Evolutionary conservation across 768 basidiomycete species (phyloP).

Genomic region (Termitomyces titanicus): DNA sequence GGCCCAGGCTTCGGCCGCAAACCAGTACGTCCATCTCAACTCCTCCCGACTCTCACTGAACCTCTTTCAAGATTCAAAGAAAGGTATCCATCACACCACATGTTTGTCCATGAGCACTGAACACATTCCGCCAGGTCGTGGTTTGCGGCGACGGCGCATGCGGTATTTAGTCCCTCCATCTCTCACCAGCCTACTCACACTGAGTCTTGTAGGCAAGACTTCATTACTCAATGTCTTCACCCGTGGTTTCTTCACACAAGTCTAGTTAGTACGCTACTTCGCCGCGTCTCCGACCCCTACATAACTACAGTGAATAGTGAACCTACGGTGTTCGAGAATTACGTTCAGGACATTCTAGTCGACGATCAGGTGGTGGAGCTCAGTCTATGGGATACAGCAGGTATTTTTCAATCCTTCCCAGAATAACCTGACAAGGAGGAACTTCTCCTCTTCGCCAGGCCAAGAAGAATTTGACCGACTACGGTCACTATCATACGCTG

Average conservation of each 20-base stretch:
- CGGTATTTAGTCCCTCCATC: slow-evolving; percentile 44
- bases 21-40: slow-evolving; percentile 35
- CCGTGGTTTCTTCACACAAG: slow-evolving; percentile 89
- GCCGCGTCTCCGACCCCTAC: background rate
- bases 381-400: slow-evolving; percentile 97
- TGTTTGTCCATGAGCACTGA: slow-evolving; percentile 9
- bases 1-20: slow-evolving; percentile 56
- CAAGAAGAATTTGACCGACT: slow-evolving; percentile 96
- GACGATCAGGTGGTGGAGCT: slow-evolving; percentile 89
- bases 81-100: slow-evolving; percentile 30
- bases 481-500: slow-evolving; percentile 92
- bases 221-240: slow-evolving; percentile 87
- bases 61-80: slow-evolving; percentile 36
- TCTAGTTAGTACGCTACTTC: slow-evolving; percentile 80
- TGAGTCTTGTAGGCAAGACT: slow-evolving; percentile 59
- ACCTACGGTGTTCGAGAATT: slow-evolving; percentile 97
- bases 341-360: slow-evolving; percentile 84
- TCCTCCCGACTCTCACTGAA: background rate
- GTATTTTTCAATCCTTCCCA: slow-evolving; percentile 38
- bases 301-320: slow-evolving; percentile 45
- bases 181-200: background rate
- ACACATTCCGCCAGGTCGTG: slow-evolving; percentile 43
- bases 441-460: slow-evolving; percentile 40
- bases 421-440: slow-evolving; percentile 8
- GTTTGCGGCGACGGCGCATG: slow-evolving; percentile 98